Evolutionary conservation across 805 yeast genomes (phyloP).

Genomic region (Alloascoidea hylecoeti): DNA sequence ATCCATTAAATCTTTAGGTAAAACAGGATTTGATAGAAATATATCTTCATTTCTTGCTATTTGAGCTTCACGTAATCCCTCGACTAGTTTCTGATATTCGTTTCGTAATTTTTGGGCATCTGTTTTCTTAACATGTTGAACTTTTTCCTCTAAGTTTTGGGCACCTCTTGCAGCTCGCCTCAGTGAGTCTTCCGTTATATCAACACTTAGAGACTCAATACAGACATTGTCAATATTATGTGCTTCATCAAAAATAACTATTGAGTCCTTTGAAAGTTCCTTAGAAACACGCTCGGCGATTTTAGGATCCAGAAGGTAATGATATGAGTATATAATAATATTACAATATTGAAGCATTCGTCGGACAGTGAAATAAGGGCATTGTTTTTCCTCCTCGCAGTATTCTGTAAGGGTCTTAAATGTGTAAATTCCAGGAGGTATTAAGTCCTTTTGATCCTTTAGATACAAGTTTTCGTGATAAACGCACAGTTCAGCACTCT

Average conservation of each 20-base stretch:
- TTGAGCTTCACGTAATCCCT: conserved; percentile 78
- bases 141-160: conserved; percentile 56
- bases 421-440: conserved; percentile 91
- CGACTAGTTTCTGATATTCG: conserved; percentile 85
- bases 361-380: conserved; percentile 96
- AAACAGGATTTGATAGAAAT: conserved; percentile 77
- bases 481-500: conserved; percentile 56
- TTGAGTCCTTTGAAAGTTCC: conserved; percentile 84
- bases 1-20: conserved; percentile 71
- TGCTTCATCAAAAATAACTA: conserved; percentile 95
- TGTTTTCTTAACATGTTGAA: conserved; percentile 70
- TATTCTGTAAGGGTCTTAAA: conserved; percentile 72
- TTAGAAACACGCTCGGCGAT: conserved; percentile 91
- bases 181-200: conserved; percentile 79
- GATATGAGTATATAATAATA: conserved; percentile 90
- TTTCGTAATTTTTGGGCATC: conserved; percentile 78
- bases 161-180: conserved; percentile 86
- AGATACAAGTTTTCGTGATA: conserved; percentile 86
- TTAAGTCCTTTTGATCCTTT: conserved; percentile 72
- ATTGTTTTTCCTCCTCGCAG: conserved; percentile 67
- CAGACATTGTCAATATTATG: conserved; percentile 98
- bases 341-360: conserved; percentile 88
- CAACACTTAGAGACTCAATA: conserved; percentile 86
- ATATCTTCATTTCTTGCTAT: conserved; percentile 42
- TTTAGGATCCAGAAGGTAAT: conserved; percentile 90